These are phyloP conservation scores for Microbotryum saponariae DNA, from an alignment of 1,284 basidiomycete genomes.

Conservation along the genomic window DNA sequence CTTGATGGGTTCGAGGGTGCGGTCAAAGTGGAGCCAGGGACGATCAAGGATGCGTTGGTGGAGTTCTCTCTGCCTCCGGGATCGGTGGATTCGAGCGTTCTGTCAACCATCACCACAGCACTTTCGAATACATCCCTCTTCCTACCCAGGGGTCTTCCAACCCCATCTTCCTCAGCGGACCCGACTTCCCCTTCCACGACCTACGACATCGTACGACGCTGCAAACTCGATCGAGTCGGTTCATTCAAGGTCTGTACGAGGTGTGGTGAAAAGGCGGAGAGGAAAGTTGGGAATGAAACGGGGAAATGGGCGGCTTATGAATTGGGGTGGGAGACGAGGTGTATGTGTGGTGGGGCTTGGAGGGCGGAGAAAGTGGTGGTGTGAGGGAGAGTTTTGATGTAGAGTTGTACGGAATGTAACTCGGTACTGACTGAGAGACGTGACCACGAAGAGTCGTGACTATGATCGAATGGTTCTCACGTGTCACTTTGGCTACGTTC, in stretches of 20 bases:
- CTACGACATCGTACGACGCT: constrained; percentile 8
- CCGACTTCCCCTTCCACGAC: not conserved
- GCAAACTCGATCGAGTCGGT: not conserved
- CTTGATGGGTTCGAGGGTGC: not conserved
- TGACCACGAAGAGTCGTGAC: too few relatives aligned
- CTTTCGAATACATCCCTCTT: not conserved
- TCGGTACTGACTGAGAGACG: too few relatives aligned
- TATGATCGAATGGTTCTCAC: too few relatives aligned
- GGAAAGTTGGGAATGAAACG: not conserved
- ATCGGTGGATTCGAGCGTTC: not conserved
- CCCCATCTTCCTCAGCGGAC: not conserved
- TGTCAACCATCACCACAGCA: not conserved
- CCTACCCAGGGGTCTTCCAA: not conserved
- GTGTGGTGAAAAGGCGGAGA: constrained; percentile 4
- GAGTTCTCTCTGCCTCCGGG: not conserved
- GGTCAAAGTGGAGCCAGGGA: not conserved
- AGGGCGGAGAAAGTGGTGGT: not conserved
- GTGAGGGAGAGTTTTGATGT: too few relatives aligned
- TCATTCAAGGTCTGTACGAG: constrained; percentile 1
- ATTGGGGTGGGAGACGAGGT: constrained; percentile 9
- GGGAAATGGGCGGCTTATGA: constrained; percentile 3
- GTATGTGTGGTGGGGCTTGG: constrained; percentile 16
- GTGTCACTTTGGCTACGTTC: too few relatives aligned
- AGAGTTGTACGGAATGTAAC: too few relatives aligned
- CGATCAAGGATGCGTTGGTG: not conserved